Base-by-base conservation (phyloP, 768 basidiomycete species). In the Leccinellum rugosiceps region DNA sequence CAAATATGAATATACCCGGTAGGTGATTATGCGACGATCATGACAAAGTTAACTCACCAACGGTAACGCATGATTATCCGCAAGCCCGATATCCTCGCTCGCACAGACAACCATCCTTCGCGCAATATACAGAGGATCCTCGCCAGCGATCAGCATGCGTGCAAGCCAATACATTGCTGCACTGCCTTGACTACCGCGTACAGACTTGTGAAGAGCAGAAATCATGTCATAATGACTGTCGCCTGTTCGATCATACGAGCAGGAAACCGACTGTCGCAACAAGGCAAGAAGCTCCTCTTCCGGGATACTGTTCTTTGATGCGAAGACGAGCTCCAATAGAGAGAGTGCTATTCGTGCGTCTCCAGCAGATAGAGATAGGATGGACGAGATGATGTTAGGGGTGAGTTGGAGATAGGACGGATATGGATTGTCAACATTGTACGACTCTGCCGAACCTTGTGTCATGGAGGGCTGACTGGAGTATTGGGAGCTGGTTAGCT, bases 161-260 rank as follows among this genome's bases (percentile, higher is more conserved):
- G 91, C 90, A 21, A 94, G 78, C 90, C 92, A 94, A 68, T 94
- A 94, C 77, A 93, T 74, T 6, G 92, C 92, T 0, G 90, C 92
- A 64, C 79, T 79, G 6, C 83, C 84, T 60, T 92, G 83, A 55
- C 84, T 83, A 8, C 90, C 92, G 32, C 92, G 80, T 32, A 94
- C 80, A 57, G 83, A 84, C 71, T 94, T 94, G 74, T 94, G 92
- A 62, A 94, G 74, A 3, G 88, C 91, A 31, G 85, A 88, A 62
- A 91, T 92, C 83, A 89, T 85, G 69, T 92, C 90, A 65, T 91
- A 92, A 57, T 78, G 82, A 57, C 79, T 78, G 60, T 93, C 92
- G 3, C 90, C 90, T 9, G 81, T 80, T 32, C 91, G 81, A 68
- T 93, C 89, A 65, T 89, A 91, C 6, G 86, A 79, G 30, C 82